Conservation (phyloP, 495 filamentous ascomycete genomes). For the Margaritispora aquatica region DNA sequence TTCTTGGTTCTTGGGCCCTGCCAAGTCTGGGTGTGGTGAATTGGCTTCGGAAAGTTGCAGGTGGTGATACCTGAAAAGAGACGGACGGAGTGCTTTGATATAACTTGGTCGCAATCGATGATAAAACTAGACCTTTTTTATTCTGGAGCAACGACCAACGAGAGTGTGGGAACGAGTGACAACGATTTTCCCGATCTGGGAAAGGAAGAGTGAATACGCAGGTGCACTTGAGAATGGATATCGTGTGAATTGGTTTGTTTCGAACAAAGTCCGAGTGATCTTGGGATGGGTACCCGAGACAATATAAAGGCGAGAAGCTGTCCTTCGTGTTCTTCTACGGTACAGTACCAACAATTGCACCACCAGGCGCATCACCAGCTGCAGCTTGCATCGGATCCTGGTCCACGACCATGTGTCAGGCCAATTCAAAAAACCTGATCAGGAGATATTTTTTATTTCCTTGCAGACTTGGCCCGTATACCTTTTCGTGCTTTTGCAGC, state of each 20-base stretch:
- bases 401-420: not conserved
- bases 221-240: not conserved
- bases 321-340: not conserved
- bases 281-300: not conserved
- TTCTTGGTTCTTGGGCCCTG: not conserved
- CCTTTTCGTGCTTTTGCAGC: not conserved
- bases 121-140: no score
- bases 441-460: not conserved
- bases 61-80: conserved; percentile 7
- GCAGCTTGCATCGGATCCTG: no score
- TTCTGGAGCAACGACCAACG: not conserved
- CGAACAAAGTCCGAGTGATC: not conserved
- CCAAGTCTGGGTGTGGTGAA: conserved; percentile 12
- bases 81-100: not conserved
- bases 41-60: conserved; percentile 13
- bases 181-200: not conserved
- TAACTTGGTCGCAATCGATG: not conserved
- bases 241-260: not conserved
- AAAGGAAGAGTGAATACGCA: not conserved
- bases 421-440: not conserved
- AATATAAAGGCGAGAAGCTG: not conserved
- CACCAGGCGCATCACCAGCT: no score
- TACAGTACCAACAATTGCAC: not conserved
- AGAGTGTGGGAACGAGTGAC: not conserved
- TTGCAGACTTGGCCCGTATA: not conserved